These are phyloP conservation scores for Vachellia pachyceras DNA, from an alignment of 306 rosid genomes.

Conservation along the genomic window DNA sequence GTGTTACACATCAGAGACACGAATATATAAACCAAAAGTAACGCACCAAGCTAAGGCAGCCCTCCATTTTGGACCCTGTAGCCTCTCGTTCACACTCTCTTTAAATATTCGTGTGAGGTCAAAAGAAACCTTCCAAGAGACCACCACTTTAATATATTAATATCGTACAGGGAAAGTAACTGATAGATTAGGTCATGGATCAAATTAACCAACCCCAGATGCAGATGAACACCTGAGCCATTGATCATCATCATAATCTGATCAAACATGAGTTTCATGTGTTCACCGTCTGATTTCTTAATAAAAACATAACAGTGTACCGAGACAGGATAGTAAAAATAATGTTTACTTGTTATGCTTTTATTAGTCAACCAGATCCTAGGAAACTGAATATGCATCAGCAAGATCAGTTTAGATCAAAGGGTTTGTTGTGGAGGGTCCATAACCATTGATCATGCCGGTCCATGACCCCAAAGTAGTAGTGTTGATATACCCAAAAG, in stretches of 20 bases:
- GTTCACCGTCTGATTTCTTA: background rate
- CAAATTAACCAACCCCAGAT: conserved; percentile 35
- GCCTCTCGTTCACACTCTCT: conserved; percentile 52
- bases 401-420: conserved; percentile 44
- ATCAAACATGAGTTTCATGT: background rate
- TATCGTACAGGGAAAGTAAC: conserved; percentile 10
- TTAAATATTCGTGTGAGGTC: conserved; percentile 33
- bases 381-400: background rate
- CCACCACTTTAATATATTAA: conserved; percentile 16
- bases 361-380: background rate
- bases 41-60: background rate
- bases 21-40: conserved; percentile 38
- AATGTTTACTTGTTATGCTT: background rate
- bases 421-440: conserved; percentile 74
- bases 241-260: conserved; percentile 19
- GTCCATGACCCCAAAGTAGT: conserved; percentile 60
- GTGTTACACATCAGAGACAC: conserved; percentile 56
- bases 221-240: conserved; percentile 20
- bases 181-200: conserved; percentile 38
- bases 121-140: conserved; percentile 31
- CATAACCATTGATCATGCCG: conserved; percentile 77
- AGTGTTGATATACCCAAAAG: conserved; percentile 57
- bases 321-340: background rate
- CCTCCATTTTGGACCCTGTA: conserved; percentile 43
- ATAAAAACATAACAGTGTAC: background rate